Evolutionary conservation across 306 rosid species (phyloP), one percentile per base, ranked within the genome.

Genomic region (Sindora glabra): DNA sequence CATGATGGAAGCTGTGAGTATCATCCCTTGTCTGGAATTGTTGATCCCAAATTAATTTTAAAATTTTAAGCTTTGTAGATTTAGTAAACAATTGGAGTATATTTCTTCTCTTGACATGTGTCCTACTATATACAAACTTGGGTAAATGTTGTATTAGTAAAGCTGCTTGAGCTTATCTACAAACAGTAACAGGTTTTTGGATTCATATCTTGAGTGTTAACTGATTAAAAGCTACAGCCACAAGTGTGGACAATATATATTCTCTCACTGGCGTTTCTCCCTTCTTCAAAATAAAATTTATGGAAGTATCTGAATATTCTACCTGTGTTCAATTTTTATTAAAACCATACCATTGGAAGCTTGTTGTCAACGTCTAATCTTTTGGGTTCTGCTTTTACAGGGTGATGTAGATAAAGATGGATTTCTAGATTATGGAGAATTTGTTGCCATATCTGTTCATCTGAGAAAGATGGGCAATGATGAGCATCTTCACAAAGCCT

Each of bases 1-100:
- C 72, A 58, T 94, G 48, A 86, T 94, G 97, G 97, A 94, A 65
- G 96, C 99, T 61, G 99, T 94, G 81, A 89, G 99, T 78, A 26
- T 44, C 36, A 34, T 51, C 68, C 57, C 55, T 29, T 56, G 14
- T 49, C 63, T 56, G 26, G 41, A 36, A 52, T 59, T 26, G 34
- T 68, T 64, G 29, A n/a, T 48, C 44, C 42, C 3, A 14, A 12
- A 6, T 34, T 45, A 8, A 25, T 55, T 41, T 24, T 25, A 5
- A 7, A 21, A 6, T 22, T 22, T 66, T n/a, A 22, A 37, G 38
- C 15, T 27, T 44, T 37, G 61, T 14, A 17, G 48, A 21, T 33
- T 22, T 32, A 37, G 26, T 16, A 56, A 21, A n/a, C n/a, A n/a
- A n/a, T n/a, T n/a, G n/a, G n/a, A n/a, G n/a, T n/a, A n/a, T n/a